Evolutionary conservation across 495 filamentous ascomycete species (phyloP).

Genomic region (Aspergillus coremiiformis): DNA sequence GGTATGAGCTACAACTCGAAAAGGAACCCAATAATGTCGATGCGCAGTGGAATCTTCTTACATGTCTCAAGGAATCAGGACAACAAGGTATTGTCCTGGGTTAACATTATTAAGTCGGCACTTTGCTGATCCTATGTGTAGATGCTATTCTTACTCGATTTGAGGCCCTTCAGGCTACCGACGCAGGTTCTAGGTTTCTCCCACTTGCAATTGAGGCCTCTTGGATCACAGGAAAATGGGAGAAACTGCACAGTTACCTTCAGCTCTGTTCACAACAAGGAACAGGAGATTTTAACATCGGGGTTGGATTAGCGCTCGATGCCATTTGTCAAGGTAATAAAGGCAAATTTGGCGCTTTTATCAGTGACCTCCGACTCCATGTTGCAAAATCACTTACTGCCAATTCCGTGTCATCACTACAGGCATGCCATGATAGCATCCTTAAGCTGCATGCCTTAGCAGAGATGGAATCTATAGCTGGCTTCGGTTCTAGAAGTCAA

Average conservation of each 20-base stretch:
- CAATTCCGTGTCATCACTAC: slow-evolving; percentile 68
- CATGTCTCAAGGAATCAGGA: slow-evolving; percentile 85
- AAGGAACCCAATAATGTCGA: slow-evolving; percentile 70
- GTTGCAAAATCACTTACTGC: slow-evolving; percentile 66
- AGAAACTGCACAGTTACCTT: slow-evolving; percentile 64
- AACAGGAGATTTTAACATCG: slow-evolving; percentile 74
- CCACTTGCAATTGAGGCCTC: slow-evolving; percentile 83
- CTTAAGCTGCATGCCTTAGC: slow-evolving; percentile 78
- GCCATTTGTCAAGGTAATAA: slow-evolving; percentile 50
- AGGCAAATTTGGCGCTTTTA: slow-evolving; percentile 47
- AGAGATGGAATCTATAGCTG: slow-evolving; percentile 76
- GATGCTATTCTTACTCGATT: slow-evolving; percentile 80
- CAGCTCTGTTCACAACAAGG: slow-evolving; percentile 38
- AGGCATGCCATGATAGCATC: slow-evolving; percentile 71
- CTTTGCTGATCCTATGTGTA: slow-evolving; percentile 25
- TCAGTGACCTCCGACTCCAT: slow-evolving; percentile 59
- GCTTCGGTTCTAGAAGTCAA: slow-evolving; percentile 35
- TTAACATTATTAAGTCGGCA: slow-evolving; percentile 13
- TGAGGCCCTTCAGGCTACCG: slow-evolving; percentile 60
- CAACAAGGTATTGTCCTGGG: slow-evolving; percentile 59
- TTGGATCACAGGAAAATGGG: slow-evolving; percentile 81
- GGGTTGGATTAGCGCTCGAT: slow-evolving; percentile 64
- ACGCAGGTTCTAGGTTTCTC: slow-evolving; percentile 50
- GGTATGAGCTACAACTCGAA: slow-evolving; percentile 85
- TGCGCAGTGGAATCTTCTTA: slow-evolving; percentile 73